Evolutionary conservation across 2,329 filamentous ascomycete species (phyloP), one percentile per base, ranked within the genome.

Genomic region (Penicillium sclerotigenum): DNA sequence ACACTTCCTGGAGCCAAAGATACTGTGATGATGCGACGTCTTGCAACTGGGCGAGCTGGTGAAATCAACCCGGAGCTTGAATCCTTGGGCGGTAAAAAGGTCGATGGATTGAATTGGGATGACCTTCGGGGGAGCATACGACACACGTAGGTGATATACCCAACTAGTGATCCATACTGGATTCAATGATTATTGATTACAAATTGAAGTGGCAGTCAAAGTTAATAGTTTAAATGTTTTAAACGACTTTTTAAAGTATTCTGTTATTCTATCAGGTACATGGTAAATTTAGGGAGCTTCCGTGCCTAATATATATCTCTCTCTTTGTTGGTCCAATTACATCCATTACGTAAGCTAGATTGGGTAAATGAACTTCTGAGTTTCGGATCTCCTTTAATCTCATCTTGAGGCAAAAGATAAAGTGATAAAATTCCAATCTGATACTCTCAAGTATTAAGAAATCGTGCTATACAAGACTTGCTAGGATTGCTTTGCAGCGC

Each of bases 11-110:
- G 83, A 24, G 85, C 88, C 4, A 87, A 84, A 68, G 90, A 93
- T 65, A 89, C 88, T 0, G 78, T 91, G 1, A 79, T 91, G 63
- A 87, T 91, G 80, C 83, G 89, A 63, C 84, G 81, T 59, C 85
- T 94, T 59, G 85, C 87, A 1, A 86, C 81, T 11, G 87, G 89
- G 13, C 83, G 79, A 34, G 49, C 73, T 41, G 61, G 69, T 13
- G 68, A 69, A 26, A 62, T 73, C 16, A 68, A 68, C 2, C 57
- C 65, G 1, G 70, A 69, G 20, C 60, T 76, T 14, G 71, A 73
- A 57, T 69, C 71, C 4, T 59, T 78, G 31, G 70, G 71, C 16
- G 79, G 80, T 8, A 74, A 74, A 57, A 78, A 75, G 61, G 71
- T 77, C 36, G 78, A 80, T 49, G 79, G 79, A 9, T 65, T 83